Evolutionary conservation across 306 rosid genomes (phyloP).

Genomic region (Acacia crassicarpa): DNA sequence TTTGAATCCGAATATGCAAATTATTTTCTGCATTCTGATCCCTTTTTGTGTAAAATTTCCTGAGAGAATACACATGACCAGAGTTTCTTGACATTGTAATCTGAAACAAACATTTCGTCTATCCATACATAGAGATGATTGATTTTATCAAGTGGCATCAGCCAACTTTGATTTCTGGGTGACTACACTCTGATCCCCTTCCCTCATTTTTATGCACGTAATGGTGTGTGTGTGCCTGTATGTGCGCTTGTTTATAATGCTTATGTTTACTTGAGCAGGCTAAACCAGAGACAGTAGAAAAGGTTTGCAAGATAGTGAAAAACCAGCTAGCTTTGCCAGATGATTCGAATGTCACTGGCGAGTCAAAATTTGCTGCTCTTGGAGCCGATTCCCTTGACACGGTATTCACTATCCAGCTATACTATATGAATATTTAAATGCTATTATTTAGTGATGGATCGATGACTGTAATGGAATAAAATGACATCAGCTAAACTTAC

Average conservation of each 20-base stretch:
- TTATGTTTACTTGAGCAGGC: neutral
- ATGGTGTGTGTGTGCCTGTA: neutral
- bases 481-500: neutral
- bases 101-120: neutral
- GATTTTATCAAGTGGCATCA: neutral
- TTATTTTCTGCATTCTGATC: neutral
- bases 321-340: neutral
- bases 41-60: neutral
- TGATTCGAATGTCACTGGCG: constrained; percentile 3
- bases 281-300: neutral
- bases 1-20: neutral
- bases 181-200: neutral
- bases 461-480: neutral
- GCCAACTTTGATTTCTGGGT: neutral
- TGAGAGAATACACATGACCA: neutral
- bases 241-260: neutral
- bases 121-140: neutral
- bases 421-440: neutral
- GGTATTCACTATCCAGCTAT: neutral
- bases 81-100: neutral
- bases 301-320: constrained; percentile 7
- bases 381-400: constrained; percentile 7
- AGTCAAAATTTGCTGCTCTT: neutral
- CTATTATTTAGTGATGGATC: neutral
- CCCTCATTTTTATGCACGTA: neutral